A percentile compares a stretch with the other conserved stretches of the same genome.
Conservation (phyloP, 371 early-diverging fungal genomes). For the Syncephalastrum racemosum region DNA sequence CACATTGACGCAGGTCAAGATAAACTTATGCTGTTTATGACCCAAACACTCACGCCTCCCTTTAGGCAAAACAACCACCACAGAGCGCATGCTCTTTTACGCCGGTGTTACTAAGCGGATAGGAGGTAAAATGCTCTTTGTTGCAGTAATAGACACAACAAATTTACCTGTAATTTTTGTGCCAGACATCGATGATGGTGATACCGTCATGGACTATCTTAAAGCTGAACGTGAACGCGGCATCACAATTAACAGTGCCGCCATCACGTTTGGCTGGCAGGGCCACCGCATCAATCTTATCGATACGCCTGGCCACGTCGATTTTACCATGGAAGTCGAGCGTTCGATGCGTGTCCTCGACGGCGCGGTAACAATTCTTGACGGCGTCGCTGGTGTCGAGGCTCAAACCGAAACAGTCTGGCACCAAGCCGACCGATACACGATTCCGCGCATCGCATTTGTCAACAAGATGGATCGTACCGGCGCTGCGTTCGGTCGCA, state of each 20-base stretch:
- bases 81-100: slow-evolving; percentile 96
- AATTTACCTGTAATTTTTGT: background rate
- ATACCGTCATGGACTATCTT: slow-evolving; percentile 94
- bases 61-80: slow-evolving; percentile 93
- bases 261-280: slow-evolving; percentile 92
- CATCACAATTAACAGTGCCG: slow-evolving; percentile 94
- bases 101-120: slow-evolving; percentile 87
- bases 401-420: slow-evolving; percentile 97
- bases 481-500: slow-evolving; percentile 72
- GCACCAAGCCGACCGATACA: slow-evolving; percentile 85
- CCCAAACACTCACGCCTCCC: background rate
- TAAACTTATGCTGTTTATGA: background rate
- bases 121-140: slow-evolving; percentile 56
- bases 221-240: slow-evolving; percentile 90
- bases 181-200: slow-evolving; percentile 86
- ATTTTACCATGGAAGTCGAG: slow-evolving; percentile 97
- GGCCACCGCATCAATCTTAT: slow-evolving; percentile 87
- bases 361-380: slow-evolving; percentile 90
- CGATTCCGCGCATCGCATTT: slow-evolving; percentile 84
- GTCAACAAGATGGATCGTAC: slow-evolving; percentile 95
- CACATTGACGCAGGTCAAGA: slow-evolving; percentile 90
- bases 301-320: slow-evolving; percentile 97
- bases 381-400: slow-evolving; percentile 96
- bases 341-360: slow-evolving; percentile 90
- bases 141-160: background rate